Evolutionary conservation across 805 yeast species (phyloP), one percentile per base, ranked within the genome.

Genomic region (Candida coleopterorum): DNA sequence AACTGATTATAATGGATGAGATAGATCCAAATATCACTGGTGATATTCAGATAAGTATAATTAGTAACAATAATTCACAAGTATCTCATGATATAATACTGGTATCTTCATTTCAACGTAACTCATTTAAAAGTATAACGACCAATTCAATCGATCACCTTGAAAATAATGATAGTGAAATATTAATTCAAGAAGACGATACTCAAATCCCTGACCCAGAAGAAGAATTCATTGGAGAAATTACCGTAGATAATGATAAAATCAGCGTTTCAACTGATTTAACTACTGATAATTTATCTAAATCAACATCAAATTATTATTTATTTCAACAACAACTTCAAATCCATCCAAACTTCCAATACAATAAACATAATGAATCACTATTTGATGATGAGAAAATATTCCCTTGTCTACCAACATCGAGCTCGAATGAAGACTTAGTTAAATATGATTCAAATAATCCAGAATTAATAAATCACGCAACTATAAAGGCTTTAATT

Each of bases 401-500:
- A 44, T 64, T 60, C 38, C 73, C 70, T 9, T 45, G 56, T 32
- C 43, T 59, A 24, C 49, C 49, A 23, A 37, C 41, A 14, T 41
- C 39, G 18, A 33, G 9, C 12, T 15, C 35, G 2, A 46, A 48
- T 29, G 50, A 41, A 2, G 43, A 46, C 12, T 31, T 55, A 6
- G 70, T 60, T 25, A 57, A 56, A 33, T 68, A 63, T 43, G 72
- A 67, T 39, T 52, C 48, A 11, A 44, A 45, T 4, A 53, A 56
- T 35, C 55, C 60, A 1, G 64, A 60, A 6, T 39, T 58, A 26
- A 50, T 67, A 29, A 62, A 56, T 43, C 58, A 53, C 35, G 70
- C 64, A 23, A 64, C 70, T 2, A 37, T 66, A n/a, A 54, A 50
- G 39, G 72, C 80, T 4, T 56, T 81, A 14, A 57, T 81, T 8